A percentile compares a stretch with the other conserved stretches of the same genome.
phyloP scores from a whole-genome alignment of 345 rosid species.

The Citrus inodora region DNA sequence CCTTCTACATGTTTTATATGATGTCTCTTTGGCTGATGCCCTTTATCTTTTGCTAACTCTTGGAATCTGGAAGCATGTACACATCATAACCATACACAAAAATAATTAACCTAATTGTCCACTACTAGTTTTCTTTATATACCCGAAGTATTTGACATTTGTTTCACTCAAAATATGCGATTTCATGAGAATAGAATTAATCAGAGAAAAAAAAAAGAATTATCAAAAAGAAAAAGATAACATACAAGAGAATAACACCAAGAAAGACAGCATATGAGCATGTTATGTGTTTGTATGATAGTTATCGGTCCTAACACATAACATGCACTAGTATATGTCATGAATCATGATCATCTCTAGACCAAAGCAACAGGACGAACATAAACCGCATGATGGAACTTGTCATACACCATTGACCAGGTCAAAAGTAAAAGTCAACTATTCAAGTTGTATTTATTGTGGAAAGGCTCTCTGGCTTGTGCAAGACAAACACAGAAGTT shows the following conservation, averaged over 20 bases:
- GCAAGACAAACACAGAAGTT: neutral
- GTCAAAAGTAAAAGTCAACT: constrained; percentile 1
- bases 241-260: constrained; percentile 16
- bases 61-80: constrained; percentile 27
- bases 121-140: neutral
- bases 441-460: neutral
- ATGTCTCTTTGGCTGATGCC: constrained; percentile 29
- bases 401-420: neutral
- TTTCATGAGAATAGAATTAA: too few relatives aligned
- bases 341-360: neutral
- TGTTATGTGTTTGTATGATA: neutral
- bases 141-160: neutral
- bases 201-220: neutral
- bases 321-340: neutral
- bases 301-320: constrained; percentile 7
- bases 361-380: neutral
- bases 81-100: neutral
- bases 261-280: neutral
- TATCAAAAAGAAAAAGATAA: neutral
- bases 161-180: neutral
- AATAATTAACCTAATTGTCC: constrained; percentile 10
- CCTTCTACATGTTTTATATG: constrained; percentile 29
- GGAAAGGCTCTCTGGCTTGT: neutral
- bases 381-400: neutral
- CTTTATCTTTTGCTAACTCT: constrained; percentile 26